Evolutionary conservation across 2,329 filamentous ascomycete genomes (phyloP), one percentile per base, ranked within the genome.

Genomic region (Hymenoscyphus salicellus): DNA sequence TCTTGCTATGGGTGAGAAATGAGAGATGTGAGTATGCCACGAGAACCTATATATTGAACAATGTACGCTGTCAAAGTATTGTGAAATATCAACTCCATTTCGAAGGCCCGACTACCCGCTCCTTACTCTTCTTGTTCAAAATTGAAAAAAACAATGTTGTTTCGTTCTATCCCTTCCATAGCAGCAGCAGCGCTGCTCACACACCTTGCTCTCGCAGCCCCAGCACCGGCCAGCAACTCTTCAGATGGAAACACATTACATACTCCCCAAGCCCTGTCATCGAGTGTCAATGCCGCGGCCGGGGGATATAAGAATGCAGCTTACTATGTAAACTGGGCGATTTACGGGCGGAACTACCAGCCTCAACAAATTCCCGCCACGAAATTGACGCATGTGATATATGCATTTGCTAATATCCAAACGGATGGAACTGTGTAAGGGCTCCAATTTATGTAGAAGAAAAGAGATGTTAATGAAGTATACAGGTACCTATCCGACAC

Each of bases 311-410:
- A 61, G 30, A 68, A 66, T 60, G 64, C 64, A 11, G 66, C 61
- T 11, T 68, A 68, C 41, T 68, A 41, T 62, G 66, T 68, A 3
- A 68, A 68, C 55, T 68, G 66, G 66, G 89, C 85, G 52, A 90
- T 92, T 60, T 95, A 96, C 73, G 87, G 79, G 28, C 84, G 91
- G 62, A 85, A 90, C 68, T 92, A 89, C 73, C 83, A 89, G 63
- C 89, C 91, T 0, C 83, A 89, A 60, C 82, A 92, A 70, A 82
- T 96, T 8, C 89, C 89, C 0, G 85, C 82, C 1, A 81, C 85
- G 1, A 81, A 92, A 67, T 79, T 96, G 60, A 94, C 89, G 0
- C 91, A 95, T 71, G 81, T 96, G 1, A 82, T 96, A 1, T 96
- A 86, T 72, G 84, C 92, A 1, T 97, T 97, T 77, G 89, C 91